Conservation (phyloP, 2,329 filamentous ascomycete genomes). For the Diaporthe aspalathi region DNA sequence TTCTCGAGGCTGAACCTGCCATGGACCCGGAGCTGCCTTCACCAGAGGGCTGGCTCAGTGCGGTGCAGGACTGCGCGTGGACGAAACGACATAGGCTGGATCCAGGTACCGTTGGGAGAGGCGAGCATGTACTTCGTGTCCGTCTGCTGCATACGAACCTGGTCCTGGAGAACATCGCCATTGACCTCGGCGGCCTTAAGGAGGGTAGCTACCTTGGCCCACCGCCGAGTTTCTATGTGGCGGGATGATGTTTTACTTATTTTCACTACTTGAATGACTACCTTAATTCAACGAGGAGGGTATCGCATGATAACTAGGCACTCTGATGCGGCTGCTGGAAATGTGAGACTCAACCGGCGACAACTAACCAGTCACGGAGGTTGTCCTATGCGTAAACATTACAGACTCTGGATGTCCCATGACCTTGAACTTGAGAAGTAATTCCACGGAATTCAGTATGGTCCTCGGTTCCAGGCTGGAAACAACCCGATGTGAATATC, state of each 20-base stretch:
- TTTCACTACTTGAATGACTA: no score
- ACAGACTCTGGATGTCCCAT: no score
- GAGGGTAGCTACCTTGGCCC: constrained; percentile 51
- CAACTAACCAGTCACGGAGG: no score
- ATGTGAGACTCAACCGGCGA: no score
- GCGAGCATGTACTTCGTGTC: constrained; percentile 44
- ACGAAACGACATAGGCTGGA: constrained; percentile 26
- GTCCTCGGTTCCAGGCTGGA: no score
- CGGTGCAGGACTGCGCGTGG: constrained; percentile 41
- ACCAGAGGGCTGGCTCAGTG: constrained; percentile 36
- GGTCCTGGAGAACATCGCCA: constrained; percentile 49
- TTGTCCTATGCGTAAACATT: no score
- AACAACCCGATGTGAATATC: no score
- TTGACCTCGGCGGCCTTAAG: constrained; percentile 51
- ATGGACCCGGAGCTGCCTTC: constrained; percentile 31
- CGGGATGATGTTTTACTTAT: neutral
- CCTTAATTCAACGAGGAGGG: no score
- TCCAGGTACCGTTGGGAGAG: constrained; percentile 10
- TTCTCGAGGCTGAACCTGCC: constrained; percentile 43
- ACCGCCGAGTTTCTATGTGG: constrained; percentile 38
- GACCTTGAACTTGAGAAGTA: no score
- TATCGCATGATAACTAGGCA: no score
- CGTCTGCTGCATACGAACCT: constrained; percentile 47
- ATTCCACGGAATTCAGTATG: no score
- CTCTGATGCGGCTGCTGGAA: no score